Conservation (phyloP, 768 basidiomycete genomes). For the Xanthoconium stramineum region DNA sequence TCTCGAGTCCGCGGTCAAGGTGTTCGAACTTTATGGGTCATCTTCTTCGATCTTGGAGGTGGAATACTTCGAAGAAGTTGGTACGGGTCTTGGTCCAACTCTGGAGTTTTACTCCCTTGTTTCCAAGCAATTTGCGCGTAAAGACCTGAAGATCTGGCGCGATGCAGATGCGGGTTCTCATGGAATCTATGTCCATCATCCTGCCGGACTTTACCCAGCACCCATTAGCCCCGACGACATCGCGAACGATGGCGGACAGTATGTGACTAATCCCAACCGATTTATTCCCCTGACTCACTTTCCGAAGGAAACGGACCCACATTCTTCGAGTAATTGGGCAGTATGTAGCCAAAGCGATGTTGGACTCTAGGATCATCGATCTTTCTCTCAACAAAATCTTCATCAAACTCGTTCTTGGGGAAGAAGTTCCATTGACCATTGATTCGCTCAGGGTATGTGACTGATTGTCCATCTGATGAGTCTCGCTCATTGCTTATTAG, state of each 20-base stretch:
- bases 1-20: constrained; percentile 93
- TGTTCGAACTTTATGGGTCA: constrained; percentile 94
- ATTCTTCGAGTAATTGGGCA: constrained; percentile 90
- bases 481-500: constrained; percentile 37
- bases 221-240: constrained; percentile 73
- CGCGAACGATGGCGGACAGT: constrained; percentile 73
- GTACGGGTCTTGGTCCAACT: constrained; percentile 95
- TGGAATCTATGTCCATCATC: constrained; percentile 78
- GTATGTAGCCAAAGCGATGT: constrained; percentile 94
- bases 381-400: constrained; percentile 94
- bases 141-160: constrained; percentile 88
- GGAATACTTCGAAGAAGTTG: constrained; percentile 98
- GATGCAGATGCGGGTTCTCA: constrained; percentile 66
- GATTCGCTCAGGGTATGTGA: constrained; percentile 74
- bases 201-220: constrained; percentile 82
- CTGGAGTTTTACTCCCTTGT: constrained; percentile 98
- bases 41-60: constrained; percentile 94
- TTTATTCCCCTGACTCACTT: background rate
- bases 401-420: constrained; percentile 84
- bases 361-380: constrained; percentile 97
- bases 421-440: constrained; percentile 79
- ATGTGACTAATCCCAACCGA: constrained; percentile 28
- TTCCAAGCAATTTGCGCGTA: constrained; percentile 89
- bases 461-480: background rate
- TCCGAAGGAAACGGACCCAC: constrained; percentile 72